Percentiles rank a stretch among this genome's conserved stretches.
Evolutionary conservation across 2,329 filamentous ascomycete genomes (phyloP).

Genomic region (Colletotrichum lindemuthianum): DNA sequence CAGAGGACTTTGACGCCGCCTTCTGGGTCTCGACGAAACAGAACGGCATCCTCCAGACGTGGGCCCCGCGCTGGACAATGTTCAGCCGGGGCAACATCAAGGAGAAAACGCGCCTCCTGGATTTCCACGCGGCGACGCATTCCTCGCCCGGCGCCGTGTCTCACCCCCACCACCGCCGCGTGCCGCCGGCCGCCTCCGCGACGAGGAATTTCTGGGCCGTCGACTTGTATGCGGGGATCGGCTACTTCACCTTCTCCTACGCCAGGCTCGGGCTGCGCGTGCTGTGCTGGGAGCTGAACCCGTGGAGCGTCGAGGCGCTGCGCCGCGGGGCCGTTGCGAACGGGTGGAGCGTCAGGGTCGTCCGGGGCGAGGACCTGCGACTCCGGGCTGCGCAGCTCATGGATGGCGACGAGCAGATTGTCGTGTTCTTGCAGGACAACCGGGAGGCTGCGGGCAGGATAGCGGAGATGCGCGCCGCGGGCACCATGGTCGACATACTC

Average conservation of each 20-base stretch:
- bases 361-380: slow-evolving; percentile 54
- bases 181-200: not conserved
- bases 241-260: slow-evolving; percentile 93
- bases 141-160: not conserved
- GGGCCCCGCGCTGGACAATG: slow-evolving; percentile 93
- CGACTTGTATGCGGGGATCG: slow-evolving; percentile 92
- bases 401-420: slow-evolving; percentile 61
- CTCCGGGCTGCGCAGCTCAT: slow-evolving; percentile 50
- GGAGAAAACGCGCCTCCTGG: slow-evolving; percentile 83
- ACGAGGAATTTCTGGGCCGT: slow-evolving; percentile 64
- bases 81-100: slow-evolving; percentile 91
- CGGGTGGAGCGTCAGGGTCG: slow-evolving; percentile 69
- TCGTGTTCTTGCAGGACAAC: slow-evolving; percentile 79
- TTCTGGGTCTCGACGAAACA: slow-evolving; percentile 85
- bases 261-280: slow-evolving; percentile 76
- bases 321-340: slow-evolving; percentile 78
- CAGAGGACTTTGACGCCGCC: slow-evolving; percentile 69
- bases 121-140: slow-evolving; percentile 49
- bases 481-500: slow-evolving; percentile 52
- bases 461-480: slow-evolving; percentile 44
- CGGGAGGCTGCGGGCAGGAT: slow-evolving; percentile 58
- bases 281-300: slow-evolving; percentile 90
- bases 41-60: slow-evolving; percentile 83
- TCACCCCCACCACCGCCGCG: not conserved
- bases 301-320: slow-evolving; percentile 86